Conservation (phyloP, 2,329 filamentous ascomycete genomes). For the Colletotrichum lentis region DNA sequence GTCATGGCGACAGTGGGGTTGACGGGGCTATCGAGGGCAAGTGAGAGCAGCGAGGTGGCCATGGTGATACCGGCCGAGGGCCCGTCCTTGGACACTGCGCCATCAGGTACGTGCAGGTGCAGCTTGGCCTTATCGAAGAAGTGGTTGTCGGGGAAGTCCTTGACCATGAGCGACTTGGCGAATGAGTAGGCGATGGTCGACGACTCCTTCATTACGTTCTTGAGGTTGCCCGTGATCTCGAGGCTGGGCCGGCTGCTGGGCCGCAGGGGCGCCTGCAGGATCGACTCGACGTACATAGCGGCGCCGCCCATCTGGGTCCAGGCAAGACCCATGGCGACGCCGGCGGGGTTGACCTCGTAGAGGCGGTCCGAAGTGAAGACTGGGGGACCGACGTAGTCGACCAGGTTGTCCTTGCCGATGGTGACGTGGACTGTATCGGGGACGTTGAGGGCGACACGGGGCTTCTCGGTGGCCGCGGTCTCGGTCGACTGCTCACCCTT, state of each 20-base stretch:
- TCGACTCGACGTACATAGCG: conserved; percentile 96
- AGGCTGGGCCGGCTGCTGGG: conserved; percentile 78
- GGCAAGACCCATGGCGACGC: conserved; percentile 96
- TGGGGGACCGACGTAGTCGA: conserved; percentile 95
- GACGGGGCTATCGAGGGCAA: conserved; percentile 81
- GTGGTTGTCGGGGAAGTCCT: conserved; percentile 84
- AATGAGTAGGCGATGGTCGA: conserved; percentile 96
- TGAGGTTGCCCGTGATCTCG: conserved; percentile 93
- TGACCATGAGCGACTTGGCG: conserved; percentile 86
- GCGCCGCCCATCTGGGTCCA: conserved; percentile 98
- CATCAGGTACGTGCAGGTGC: conserved; percentile 95
- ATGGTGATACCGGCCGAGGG: conserved; percentile 96
- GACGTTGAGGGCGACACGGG: conserved; percentile 80
- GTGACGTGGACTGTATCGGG: conserved; percentile 86
- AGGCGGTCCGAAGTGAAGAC: conserved; percentile 95
- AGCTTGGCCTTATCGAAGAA: conserved; percentile 97
- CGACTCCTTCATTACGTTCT: conserved; percentile 98
- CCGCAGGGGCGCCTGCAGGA: conserved; percentile 83
- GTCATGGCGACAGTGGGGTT: conserved; percentile 96
- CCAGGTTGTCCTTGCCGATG: conserved; percentile 88
- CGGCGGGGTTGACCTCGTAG: conserved; percentile 91
- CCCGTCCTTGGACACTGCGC: conserved; percentile 93
- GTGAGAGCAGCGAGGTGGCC: conserved; percentile 88
- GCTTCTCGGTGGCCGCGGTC: conserved; percentile 59
- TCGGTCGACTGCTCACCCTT: conserved; percentile 43